phyloP scores from a whole-genome alignment of 768 basidiomycete genomes.

The Tulasnella sp. region DNA sequence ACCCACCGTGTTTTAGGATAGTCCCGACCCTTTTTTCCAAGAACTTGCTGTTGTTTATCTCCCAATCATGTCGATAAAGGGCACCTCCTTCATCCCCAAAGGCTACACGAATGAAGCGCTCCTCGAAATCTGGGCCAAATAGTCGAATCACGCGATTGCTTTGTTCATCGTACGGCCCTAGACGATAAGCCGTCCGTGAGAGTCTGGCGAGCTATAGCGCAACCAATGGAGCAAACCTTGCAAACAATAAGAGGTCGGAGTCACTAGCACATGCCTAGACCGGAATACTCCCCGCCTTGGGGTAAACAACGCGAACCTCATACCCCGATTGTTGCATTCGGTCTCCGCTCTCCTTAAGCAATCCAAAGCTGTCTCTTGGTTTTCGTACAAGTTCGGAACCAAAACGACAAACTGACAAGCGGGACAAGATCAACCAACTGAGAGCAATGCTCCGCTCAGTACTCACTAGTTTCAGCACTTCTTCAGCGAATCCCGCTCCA shows the following conservation, averaged over 20 bases:
- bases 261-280: conserved; percentile 67
- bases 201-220: neutral
- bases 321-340: conserved; percentile 10
- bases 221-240: conserved; percentile 41
- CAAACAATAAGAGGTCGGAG: conserved; percentile 61
- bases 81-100: conserved; percentile 18
- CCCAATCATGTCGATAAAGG: conserved; percentile 9
- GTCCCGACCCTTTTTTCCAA: neutral
- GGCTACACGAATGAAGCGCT: conserved; percentile 18
- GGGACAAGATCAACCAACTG: neutral
- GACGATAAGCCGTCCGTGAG: neutral
- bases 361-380: conserved; percentile 33
- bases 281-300: conserved; percentile 38
- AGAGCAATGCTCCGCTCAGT: conserved; percentile 43
- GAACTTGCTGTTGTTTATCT: conserved; percentile 15
- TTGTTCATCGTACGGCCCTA: conserved; percentile 16
- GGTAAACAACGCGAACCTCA: neutral
- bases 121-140: conserved; percentile 2
- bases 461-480: conserved; percentile 33
- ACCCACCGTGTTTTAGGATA: neutral
- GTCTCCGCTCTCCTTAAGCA: conserved; percentile 41
- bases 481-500: conserved; percentile 39
- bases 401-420: neutral
- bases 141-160: conserved; percentile 16
- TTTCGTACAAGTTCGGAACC: neutral